Conservation (phyloP, 1,284 basidiomycete genomes). For the Trametes pubescens region DNA sequence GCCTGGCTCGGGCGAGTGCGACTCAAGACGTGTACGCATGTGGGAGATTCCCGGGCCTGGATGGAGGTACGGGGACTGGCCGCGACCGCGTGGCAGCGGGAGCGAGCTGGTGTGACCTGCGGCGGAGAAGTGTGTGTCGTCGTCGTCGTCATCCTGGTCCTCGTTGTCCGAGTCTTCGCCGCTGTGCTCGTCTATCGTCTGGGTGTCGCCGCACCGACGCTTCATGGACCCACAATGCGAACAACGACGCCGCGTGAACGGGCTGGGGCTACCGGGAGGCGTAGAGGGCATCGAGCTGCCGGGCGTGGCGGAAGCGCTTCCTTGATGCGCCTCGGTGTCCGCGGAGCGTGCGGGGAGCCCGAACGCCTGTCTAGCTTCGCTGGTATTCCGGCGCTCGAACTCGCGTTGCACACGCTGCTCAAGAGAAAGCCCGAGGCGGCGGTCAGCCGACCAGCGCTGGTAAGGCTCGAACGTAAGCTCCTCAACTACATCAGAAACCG, state of each 20-base stretch:
- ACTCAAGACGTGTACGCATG: constrained; percentile 13
- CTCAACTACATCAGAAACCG: constrained; percentile 37
- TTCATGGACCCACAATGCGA: constrained; percentile 38
- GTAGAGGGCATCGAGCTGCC: constrained; percentile 18
- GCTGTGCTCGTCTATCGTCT: constrained; percentile 29
- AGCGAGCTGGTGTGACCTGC: constrained; percentile 14
- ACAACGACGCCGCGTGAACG: constrained; percentile 29
- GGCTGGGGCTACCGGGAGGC: constrained; percentile 14
- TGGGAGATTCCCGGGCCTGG: constrained; percentile 10
- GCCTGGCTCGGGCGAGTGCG: constrained; percentile 22
- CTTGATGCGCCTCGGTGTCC: constrained; percentile 19
- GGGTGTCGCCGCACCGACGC: constrained; percentile 28
- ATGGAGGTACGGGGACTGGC: constrained; percentile 31
- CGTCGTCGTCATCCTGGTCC: constrained; percentile 23
- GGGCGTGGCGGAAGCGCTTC: not conserved
- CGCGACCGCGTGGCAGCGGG: constrained; percentile 10
- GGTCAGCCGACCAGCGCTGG: constrained; percentile 45
- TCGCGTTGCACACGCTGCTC: constrained; percentile 42
- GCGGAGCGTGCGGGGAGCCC: constrained; percentile 10
- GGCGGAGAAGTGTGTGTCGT: not conserved
- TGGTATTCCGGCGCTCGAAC: constrained; percentile 34
- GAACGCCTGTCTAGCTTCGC: constrained; percentile 28
- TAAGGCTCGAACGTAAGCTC: constrained; percentile 36
- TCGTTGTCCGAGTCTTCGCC: constrained; percentile 25
- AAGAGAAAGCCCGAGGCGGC: constrained; percentile 38